These are phyloP conservation scores for Cantharellus cinnabarinus DNA, from an alignment of 768 basidiomycete genomes.

Conservation along the genomic window DNA sequence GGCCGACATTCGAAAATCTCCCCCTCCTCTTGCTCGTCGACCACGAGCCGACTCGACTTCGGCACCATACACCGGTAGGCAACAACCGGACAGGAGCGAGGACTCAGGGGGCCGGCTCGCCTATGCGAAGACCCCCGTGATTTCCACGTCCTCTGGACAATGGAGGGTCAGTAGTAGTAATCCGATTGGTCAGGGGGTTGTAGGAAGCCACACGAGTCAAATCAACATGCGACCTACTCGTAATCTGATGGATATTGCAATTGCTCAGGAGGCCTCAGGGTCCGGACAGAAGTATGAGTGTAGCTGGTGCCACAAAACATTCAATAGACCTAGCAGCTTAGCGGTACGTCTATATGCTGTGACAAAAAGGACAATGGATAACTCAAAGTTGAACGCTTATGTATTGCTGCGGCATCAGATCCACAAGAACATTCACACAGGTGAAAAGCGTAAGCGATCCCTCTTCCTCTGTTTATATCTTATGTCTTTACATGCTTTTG, in stretches of 20 bases:
- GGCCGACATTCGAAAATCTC: too few relatives aligned
- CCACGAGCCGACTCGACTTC: too few relatives aligned
- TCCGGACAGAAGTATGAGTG: slow-evolving; percentile 7
- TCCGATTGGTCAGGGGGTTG: background rate
- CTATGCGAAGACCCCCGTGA: background rate
- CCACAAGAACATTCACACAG: slow-evolving; percentile 9
- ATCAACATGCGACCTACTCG: slow-evolving; percentile 10
- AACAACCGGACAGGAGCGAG: too few relatives aligned
- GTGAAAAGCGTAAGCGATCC: slow-evolving; percentile 7
- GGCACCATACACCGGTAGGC: too few relatives aligned
- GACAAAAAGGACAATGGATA: background rate
- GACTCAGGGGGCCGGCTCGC: background rate
- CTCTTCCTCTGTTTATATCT: background rate
- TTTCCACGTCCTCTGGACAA: background rate
- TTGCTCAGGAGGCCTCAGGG: background rate
- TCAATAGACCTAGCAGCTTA: slow-evolving; percentile 12
- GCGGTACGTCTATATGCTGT: slow-evolving; percentile 3
- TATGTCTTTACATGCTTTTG: background rate
- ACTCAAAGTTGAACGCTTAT: background rate
- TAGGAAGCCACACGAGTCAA: background rate
- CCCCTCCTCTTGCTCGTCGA: too few relatives aligned
- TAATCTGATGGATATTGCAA: slow-evolving; percentile 6
- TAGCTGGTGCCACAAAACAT: slow-evolving; percentile 9
- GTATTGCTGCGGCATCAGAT: slow-evolving; percentile 3
- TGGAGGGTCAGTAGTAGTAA: background rate